Evolutionary conservation across 225 moss, liverwort and hornwort species (phyloP).

Genomic region (Climacium dendroides): DNA sequence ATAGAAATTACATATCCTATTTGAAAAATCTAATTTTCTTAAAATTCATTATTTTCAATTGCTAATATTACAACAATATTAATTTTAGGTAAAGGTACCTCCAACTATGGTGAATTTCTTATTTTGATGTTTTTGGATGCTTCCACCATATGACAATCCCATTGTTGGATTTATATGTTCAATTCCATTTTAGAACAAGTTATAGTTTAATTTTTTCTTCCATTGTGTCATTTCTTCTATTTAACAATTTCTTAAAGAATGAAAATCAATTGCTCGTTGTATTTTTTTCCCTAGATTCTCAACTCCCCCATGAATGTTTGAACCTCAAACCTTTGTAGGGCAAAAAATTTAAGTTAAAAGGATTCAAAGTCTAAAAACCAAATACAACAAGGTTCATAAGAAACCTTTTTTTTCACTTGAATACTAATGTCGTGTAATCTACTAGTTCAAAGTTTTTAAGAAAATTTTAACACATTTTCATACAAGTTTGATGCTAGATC

Average conservation of each 20-base stretch:
- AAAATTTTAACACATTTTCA: not conserved
- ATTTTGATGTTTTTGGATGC: too few species aligned
- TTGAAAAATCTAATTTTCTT: too few species aligned
- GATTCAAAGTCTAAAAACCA: not conserved
- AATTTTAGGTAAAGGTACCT: too few species aligned
- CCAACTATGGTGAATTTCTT: too few species aligned
- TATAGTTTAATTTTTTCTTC: not conserved
- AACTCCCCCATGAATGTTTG: not conserved
- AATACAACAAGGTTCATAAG: fast-evolving
- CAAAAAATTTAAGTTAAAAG: not conserved
- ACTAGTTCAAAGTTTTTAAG: not conserved
- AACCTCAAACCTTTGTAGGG: not conserved
- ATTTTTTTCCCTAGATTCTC: not conserved
- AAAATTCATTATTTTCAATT: too few species aligned
- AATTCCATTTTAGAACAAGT: not conserved
- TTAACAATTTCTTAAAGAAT: not conserved
- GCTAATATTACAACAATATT: too few species aligned
- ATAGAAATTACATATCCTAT: too few species aligned
- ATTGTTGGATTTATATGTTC: not conserved
- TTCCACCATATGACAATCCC: not conserved
- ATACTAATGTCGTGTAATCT: not conserved
- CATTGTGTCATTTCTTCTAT: not conserved
- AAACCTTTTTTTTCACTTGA: not conserved
- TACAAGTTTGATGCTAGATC: not conserved
- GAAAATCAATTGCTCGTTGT: not conserved